Base-by-base conservation (phyloP, 495 filamentous ascomycete species). In the Podospora australis region DNA sequence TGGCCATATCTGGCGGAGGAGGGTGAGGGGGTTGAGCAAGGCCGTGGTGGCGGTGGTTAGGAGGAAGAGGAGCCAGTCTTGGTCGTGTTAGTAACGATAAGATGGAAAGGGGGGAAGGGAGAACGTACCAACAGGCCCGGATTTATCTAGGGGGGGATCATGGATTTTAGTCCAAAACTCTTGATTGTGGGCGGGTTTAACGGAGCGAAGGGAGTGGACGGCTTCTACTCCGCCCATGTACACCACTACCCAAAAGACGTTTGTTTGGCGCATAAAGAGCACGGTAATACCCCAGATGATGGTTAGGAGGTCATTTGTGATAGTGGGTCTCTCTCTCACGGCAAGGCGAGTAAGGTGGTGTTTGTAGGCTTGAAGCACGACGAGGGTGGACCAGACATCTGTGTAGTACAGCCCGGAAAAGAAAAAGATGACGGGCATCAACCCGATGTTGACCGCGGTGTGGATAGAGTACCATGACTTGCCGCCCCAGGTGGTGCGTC, bases 361-460 rank as follows among this genome's bases (percentile, higher is more conserved):
- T 29, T 77, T 65, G 55, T 88, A 88, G 0, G 80, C 76, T 25
- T 78, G 63, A 2, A 95, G 64, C 1, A 94, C 82, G 32, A 78
- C 68, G 55, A 84, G 57, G 0, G 83, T 85, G 4, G 82, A 85
- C 25, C 73, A 59, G 0, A 95, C 79, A 69, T 98, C 92, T 7
- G 92, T 98, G 61, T 98, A 98, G 62, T 91, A 97, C 14, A 98
- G 68, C 0, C 77, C 87, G 0, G 87, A 91, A 66, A 98, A 97
- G 74, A 97, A 97, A 71, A 95, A 96, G 1, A 97, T 60, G 4
- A 87, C 81, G 8, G 92, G 94, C 55, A 97, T 96, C 3, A 96
- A 70, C 44, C 81, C 80, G 38, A 96, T 79, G 57, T 95, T 96
- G 54, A 94, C 44, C 4, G 82, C 86, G 0, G 78, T 79, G 66